Evolutionary conservation across 768 basidiomycete genomes (phyloP).

Genomic region (Dioszegia hungarica): DNA sequence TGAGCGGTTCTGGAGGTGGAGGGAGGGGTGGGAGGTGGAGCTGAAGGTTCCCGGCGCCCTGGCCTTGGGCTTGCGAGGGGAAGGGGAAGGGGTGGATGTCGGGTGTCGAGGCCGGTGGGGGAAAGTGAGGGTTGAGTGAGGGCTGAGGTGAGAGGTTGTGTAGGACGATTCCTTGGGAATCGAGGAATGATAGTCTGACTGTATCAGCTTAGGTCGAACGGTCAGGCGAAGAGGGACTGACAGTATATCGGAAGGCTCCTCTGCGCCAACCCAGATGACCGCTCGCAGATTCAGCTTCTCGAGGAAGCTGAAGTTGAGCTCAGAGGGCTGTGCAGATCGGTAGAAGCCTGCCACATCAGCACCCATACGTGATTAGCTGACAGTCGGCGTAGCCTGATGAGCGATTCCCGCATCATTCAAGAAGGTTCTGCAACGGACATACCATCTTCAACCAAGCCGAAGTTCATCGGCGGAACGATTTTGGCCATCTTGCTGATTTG

Average conservation of each 20-base stretch:
- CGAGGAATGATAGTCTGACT: slow-evolving; percentile 35
- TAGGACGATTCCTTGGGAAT: slow-evolving; percentile 44
- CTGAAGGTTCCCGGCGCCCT: slow-evolving; percentile 3
- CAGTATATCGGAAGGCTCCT: slow-evolving; percentile 48
- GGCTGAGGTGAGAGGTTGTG: slow-evolving; percentile 44
- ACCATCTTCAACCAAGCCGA: slow-evolving; percentile 49
- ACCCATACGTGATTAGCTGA: background rate
- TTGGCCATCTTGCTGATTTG: slow-evolving; percentile 26
- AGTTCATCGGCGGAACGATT: slow-evolving; percentile 47
- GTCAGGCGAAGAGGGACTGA: slow-evolving; percentile 19
- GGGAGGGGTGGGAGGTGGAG: slow-evolving; percentile 42
- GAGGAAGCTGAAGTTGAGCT: slow-evolving; percentile 56
- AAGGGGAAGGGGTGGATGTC: slow-evolving; percentile 3
- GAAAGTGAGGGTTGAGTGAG: slow-evolving; percentile 43
- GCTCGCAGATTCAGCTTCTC: slow-evolving; percentile 51
- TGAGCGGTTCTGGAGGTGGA: slow-evolving; percentile 48
- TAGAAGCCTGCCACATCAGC: slow-evolving; percentile 40
- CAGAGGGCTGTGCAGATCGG: slow-evolving; percentile 50
- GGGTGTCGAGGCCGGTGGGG: slow-evolving; percentile 30
- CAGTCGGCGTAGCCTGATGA: too few species aligned
- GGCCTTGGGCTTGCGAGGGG: background rate
- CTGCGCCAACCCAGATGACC: slow-evolving; percentile 50
- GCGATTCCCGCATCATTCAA: too few species aligned
- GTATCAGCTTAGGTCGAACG: background rate
- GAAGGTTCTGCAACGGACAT: slow-evolving; percentile 7